Base-by-base conservation (phyloP, 2,329 filamentous ascomycete species). In the Aureobasidium sp. region DNA sequence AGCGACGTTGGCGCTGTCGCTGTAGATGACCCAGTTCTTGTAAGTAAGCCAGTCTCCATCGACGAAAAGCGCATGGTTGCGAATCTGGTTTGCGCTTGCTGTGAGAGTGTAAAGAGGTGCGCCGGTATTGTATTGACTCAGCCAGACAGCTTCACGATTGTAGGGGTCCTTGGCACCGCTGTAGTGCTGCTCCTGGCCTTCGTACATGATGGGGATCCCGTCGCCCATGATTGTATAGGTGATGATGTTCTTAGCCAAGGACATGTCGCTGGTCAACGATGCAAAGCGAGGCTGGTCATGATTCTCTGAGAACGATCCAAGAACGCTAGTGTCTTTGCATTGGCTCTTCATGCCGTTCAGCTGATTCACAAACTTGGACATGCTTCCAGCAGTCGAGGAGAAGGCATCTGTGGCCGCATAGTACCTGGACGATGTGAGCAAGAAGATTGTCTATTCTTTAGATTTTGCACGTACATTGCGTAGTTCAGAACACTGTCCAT, bases 131-230 rank as follows among this genome's bases (percentile, higher is more conserved):
- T 80, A 80, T 6, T 68, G 69, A 17, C 70, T 70, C 9, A 74
- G 66, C 76, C 76, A 78, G 22, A 75, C 66, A 1, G 76, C 76
- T 65, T 77, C 76, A 44, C 76, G 71, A 51, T 77, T 77, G 58
- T 69, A 72, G 0, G 76, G 76, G 34, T 73, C 73, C 12, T 64
- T 66, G 17, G 63, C 62, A 36, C 70, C 71, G 1, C 75, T 70
- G 69, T 80, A 84, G 64, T 81, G 82, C 68, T 88, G 85, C 71
- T 88, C 86, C 64, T 85, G 83, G 31, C 85, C 86, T 66, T 86
- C 80, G 72, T 87, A 88, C 37, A 87, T 77, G 61, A 87, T 83
- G 1, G 85, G 84, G 42, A 87, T 82, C 22, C 85, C 85, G 61
- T 86, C 78, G 2, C 76, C 76, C 20, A 88, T 78, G 34, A 88